phyloP scores from a whole-genome alignment of 192 early-diverging fungal genomes.

The Coemansia sp. region DNA sequence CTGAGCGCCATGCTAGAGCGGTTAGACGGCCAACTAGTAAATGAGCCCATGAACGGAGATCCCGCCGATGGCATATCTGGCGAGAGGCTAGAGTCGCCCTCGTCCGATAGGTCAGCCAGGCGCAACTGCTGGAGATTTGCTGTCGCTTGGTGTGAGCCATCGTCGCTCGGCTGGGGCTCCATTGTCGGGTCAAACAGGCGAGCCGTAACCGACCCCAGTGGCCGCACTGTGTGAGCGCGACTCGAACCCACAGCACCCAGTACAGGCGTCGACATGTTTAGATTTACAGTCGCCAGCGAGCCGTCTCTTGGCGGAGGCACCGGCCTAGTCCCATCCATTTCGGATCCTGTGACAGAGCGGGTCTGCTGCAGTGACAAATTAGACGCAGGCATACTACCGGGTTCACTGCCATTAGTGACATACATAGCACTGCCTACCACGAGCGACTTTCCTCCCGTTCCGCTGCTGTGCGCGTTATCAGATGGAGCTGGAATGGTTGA shows the following conservation, averaged over 20 bases:
- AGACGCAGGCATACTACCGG: background rate
- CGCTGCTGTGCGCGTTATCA: slow-evolving; percentile 4
- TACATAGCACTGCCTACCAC: slow-evolving; percentile 6
- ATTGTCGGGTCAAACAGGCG: slow-evolving; percentile 45
- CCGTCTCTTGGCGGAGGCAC: slow-evolving; percentile 37
- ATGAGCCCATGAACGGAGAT: slow-evolving; percentile 19
- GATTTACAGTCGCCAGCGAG: slow-evolving; percentile 28
- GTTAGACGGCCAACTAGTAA: slow-evolving; percentile 19
- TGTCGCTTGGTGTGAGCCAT: background rate
- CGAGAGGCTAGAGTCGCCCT: slow-evolving; percentile 9
- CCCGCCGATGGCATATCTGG: slow-evolving; percentile 9
- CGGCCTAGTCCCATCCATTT: background rate
- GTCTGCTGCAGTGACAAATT: background rate
- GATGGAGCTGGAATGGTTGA: background rate
- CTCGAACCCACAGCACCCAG: slow-evolving; percentile 4
- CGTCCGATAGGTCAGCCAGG: background rate
- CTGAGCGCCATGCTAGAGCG: slow-evolving; percentile 38
- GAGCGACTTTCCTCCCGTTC: background rate
- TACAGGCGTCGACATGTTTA: slow-evolving; percentile 42
- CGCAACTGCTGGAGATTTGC: background rate
- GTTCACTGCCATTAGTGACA: background rate
- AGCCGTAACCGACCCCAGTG: slow-evolving; percentile 50
- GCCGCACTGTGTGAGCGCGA: slow-evolving; percentile 14
- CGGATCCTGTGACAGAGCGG: background rate
- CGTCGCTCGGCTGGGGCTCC: slow-evolving; percentile 9